A percentile compares a stretch with the other conserved stretches of the same genome.
Evolutionary conservation across 1,139 yeast species (phyloP).

Genomic region (Meyerozyma sp.): DNA sequence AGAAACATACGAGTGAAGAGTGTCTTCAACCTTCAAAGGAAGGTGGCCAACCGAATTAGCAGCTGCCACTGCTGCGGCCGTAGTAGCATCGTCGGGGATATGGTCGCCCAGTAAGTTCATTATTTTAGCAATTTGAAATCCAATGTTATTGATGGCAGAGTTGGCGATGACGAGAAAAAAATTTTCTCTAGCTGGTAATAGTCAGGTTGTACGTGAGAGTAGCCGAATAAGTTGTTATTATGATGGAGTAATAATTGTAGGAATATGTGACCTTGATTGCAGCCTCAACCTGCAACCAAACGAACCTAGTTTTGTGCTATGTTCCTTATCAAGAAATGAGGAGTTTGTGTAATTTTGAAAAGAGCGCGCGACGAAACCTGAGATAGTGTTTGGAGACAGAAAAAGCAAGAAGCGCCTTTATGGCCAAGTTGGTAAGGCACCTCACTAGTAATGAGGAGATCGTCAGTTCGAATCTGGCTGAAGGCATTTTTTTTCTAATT

Average conservation of each 20-base stretch:
- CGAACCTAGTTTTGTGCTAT: constrained; percentile 1
- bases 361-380: not conserved
- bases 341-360: not conserved
- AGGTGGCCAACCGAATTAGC: not conserved
- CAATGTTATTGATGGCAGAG: not conserved
- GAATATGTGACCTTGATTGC: not conserved
- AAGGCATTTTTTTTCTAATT: constrained; percentile 48
- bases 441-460: constrained; percentile 89
- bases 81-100: constrained; percentile 2
- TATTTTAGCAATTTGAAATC: too few species aligned
- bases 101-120: constrained; percentile 1
- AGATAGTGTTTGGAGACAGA: not conserved
- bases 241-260: not conserved
- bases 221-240: not conserved
- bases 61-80: constrained; percentile 2
- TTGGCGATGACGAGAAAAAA: not conserved
- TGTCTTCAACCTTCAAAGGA: not conserved
- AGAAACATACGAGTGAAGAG: not conserved
- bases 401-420: not conserved
- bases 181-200: not conserved
- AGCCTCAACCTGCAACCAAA: not conserved
- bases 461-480: constrained; percentile 85
- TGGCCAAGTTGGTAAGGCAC: constrained; percentile 88
- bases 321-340: not conserved
- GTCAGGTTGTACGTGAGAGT: not conserved